Evolutionary conservation across 495 filamentous ascomycete species (phyloP), one percentile per base, ranked within the genome.

Genomic region (Barbatosphaeria neglecta): DNA sequence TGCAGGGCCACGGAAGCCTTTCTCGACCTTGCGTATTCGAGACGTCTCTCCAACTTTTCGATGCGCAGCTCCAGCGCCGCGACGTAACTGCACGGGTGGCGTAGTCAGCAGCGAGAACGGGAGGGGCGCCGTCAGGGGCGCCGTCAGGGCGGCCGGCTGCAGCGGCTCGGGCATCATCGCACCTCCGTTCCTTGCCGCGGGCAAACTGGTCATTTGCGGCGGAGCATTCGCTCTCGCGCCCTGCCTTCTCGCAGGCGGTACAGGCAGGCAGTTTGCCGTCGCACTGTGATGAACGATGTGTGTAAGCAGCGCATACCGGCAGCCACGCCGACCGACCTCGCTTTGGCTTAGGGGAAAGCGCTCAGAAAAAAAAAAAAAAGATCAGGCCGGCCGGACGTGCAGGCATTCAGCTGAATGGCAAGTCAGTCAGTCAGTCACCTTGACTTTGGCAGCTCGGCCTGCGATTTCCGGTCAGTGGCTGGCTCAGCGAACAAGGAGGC

Each of bases 261-360:
- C 90, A 97, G 17, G 88, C 86, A 13, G 90, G 90, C 16, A 97
- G 72, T 59, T 94, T 95, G 44, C 89, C 89, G 68, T 97, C 90
- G 52, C 90, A 97, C 76, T 84, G 51, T n/a, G 13, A 16, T 31
- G 31, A 43, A 27, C 18, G 37, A 43, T 50, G 7, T 44, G 45
- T 51, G 28, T 50, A 48, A n/a, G n/a, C n/a, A n/a, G n/a, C n/a
- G n/a, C 49, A 50, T 46, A 41, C 38, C 17, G 19, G 2, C 6
- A n/a, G 13, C 41, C 22, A 22, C 11, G 37, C 37, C 15, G n/a
- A 33, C 13, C 41, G 31, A 37, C 25, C 11, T n/a, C n/a, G n/a
- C n/a, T n/a, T n/a, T n/a, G n/a, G n/a, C n/a, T n/a, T n/a, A n/a
- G n/a, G n/a, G n/a, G n/a, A n/a, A n/a, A n/a, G n/a, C n/a, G n/a